Base-by-base conservation (phyloP, 306 rosid species). In the Vigna trinervia region DNA sequence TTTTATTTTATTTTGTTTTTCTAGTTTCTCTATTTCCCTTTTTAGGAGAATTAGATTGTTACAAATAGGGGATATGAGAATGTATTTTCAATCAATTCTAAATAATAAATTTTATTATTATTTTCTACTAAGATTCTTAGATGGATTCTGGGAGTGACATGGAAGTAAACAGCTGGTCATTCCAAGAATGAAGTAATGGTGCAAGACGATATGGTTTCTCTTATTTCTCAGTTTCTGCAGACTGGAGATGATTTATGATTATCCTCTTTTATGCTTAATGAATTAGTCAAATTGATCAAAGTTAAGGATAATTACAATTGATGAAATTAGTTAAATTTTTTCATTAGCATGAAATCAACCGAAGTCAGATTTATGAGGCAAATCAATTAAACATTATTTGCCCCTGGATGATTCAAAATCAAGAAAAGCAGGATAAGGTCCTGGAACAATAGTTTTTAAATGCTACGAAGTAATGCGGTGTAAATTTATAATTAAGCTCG, bases 221-320 rank as follows among this genome's bases (percentile, higher is more conserved):
- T 23, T 58, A 34, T 50, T 22, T 73, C 78, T 58, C 17, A 50
- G 72, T 63, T 63, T 75, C 26, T 50, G 53, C 7, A 36, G 51
- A 50, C 68, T 14, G 46, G 1, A 14, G 22, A 30, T 20, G 47
- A 61, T 47, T 74, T 43, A 6, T 46, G 70, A 47, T 60, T 48
- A 48, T 64, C 53, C 28, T 76, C 12, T 32, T 75, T 50, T 47
- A 47, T 50, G 3, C 62, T 50, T 63, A 10, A 46, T 61, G 79
- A 74, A 41, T 30, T 60, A 47, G 17, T 47, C 14, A 60, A 41
- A 58, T 59, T 30, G 15, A 9, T 57, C 22, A 45, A 63, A 46
- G 19, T 30, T 68, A 12, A 14, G 70, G 69, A 73, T 26, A 15
- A 23, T 23, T 23, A 43, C 23, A 43, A 43, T 61, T 32, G 7